Conservation (phyloP, 768 basidiomycete species). For the Mycena capillaripes region DNA sequence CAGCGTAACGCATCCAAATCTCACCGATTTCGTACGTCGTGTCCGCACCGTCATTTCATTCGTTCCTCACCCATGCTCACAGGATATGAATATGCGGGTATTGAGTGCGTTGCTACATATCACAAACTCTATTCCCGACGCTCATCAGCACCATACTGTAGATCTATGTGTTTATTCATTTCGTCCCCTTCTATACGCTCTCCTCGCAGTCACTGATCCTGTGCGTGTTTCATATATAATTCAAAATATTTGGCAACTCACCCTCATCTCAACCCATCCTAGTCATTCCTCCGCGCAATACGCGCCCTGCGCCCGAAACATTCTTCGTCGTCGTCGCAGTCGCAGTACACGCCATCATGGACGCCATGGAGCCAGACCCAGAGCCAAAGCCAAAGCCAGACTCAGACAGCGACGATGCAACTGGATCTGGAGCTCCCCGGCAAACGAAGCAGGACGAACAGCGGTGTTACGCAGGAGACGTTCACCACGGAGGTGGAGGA, state of each 20-base stretch:
- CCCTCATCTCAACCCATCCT: too few relatives aligned
- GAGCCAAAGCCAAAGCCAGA: too few relatives aligned
- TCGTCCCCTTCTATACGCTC: not conserved
- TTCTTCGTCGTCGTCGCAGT: too few relatives aligned
- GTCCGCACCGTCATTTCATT: not conserved
- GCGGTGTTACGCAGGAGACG: too few relatives aligned
- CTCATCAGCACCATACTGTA: not conserved
- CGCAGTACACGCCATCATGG: too few relatives aligned
- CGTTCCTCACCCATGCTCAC: not conserved
- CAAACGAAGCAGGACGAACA: too few relatives aligned
- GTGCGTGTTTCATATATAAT: not conserved
- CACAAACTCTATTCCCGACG: not conserved
- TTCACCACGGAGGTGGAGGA: too few relatives aligned
- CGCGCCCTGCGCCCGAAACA: not conserved
- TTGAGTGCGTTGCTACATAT: not conserved
- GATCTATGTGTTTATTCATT: not conserved
- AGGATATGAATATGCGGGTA: not conserved
- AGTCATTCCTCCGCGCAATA: not conserved
- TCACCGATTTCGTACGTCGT: not conserved
- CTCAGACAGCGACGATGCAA: too few relatives aligned
- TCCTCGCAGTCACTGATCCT: not conserved
- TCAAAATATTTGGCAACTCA: too few relatives aligned
- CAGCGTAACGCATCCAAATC: not conserved
- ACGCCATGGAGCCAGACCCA: too few relatives aligned
- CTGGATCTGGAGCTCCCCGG: too few relatives aligned